Evolutionary conservation across 2,329 filamentous ascomycete species (phyloP).

Genomic region (Neofusicoccum cordaticola): DNA sequence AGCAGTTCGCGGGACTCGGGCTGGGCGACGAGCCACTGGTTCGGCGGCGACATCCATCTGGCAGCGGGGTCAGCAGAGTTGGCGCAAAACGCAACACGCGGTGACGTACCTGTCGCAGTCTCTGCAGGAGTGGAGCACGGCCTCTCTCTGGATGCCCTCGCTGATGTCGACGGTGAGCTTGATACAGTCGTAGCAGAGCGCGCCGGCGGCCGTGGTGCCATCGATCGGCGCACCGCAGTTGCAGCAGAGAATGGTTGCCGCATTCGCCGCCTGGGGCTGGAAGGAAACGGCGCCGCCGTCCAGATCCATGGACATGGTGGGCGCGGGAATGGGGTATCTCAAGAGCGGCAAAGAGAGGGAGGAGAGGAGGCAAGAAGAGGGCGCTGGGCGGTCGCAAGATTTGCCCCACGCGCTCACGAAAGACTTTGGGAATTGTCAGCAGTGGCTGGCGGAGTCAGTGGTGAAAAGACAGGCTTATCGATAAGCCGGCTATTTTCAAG

Average conservation of each 20-base stretch:
- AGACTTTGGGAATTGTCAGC: slow-evolving; percentile 14
- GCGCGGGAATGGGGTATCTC: slow-evolving; percentile 7
- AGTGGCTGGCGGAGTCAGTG: not conserved
- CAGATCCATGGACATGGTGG: slow-evolving; percentile 37
- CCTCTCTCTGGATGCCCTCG: slow-evolving; percentile 85
- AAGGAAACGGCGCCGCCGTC: slow-evolving; percentile 38
- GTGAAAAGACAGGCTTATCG: slow-evolving; percentile 13
- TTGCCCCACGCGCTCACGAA: slow-evolving; percentile 12
- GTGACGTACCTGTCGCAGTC: slow-evolving; percentile 69
- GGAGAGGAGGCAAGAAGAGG: not conserved
- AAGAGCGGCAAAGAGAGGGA: not conserved
- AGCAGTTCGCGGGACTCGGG: slow-evolving; percentile 90
- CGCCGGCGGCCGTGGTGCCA: slow-evolving; percentile 67
- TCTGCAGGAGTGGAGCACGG: slow-evolving; percentile 82
- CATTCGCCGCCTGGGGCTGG: slow-evolving; percentile 36
- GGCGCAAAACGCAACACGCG: not conserved
- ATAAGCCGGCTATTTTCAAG: not conserved
- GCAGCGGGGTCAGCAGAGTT: not conserved
- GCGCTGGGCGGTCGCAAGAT: not conserved
- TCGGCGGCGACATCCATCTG: slow-evolving; percentile 79
- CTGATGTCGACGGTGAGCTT: slow-evolving; percentile 94
- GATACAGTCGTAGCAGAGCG: slow-evolving; percentile 93
- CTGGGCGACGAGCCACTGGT: slow-evolving; percentile 78
- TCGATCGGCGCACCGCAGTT: slow-evolving; percentile 97
- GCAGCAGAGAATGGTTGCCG: slow-evolving; percentile 85